Conservation (phyloP, 2,329 filamentous ascomycete species). For the Colletotrichum tabaci region DNA sequence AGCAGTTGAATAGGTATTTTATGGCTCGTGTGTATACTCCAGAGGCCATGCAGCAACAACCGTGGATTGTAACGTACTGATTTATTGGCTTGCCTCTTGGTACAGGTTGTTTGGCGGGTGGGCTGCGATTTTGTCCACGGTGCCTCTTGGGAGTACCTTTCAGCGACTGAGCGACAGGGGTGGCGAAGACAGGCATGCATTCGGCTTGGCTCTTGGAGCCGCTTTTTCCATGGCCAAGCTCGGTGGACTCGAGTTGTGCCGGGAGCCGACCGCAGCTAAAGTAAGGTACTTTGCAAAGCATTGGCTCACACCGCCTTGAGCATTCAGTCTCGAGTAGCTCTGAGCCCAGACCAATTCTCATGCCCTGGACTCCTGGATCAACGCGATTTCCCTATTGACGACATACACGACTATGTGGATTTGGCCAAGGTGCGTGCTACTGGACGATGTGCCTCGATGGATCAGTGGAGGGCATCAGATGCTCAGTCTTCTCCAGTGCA, state of each 20-base stretch:
- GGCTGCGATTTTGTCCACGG: background rate
- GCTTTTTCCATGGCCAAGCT: conserved; percentile 7
- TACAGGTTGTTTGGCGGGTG: background rate
- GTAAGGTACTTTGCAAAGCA: conserved; percentile 4
- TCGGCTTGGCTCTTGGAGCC: background rate
- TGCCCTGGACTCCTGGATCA: background rate
- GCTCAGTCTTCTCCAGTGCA: background rate
- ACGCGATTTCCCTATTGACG: background rate
- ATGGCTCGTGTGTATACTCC: no score
- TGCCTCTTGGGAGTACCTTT: background rate
- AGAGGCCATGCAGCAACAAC: no score
- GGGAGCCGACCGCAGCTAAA: conserved; percentile 18
- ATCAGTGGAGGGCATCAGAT: background rate
- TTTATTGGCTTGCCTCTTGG: background rate
- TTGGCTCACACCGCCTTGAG: conserved; percentile 28
- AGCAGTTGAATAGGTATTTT: no score
- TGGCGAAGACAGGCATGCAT: background rate
- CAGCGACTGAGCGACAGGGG: background rate
- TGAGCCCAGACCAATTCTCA: background rate
- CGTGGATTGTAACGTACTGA: no score
- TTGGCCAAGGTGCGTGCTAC: background rate
- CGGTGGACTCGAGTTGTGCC: conserved; percentile 24
- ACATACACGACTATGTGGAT: background rate
- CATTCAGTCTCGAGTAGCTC: background rate
- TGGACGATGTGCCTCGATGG: background rate